A percentile compares a stretch with the other conserved stretches of the same genome.
Evolutionary conservation across 2,329 filamentous ascomycete genomes (phyloP).

Genomic region (Furcasterigmium furcatum): DNA sequence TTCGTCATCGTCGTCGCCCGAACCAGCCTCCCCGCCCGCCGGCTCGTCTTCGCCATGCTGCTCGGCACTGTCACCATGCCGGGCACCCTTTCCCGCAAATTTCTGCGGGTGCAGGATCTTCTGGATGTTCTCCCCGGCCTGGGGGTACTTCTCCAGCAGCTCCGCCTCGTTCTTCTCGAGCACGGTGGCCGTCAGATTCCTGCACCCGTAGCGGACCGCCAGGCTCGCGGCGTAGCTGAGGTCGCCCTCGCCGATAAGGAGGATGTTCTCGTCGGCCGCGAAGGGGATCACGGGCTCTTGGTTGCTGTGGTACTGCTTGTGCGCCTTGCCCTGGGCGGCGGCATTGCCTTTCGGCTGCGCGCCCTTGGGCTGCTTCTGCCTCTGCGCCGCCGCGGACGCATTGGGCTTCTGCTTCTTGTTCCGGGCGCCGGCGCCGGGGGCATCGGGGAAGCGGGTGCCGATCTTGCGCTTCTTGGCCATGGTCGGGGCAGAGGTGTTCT

Average conservation of each 20-base stretch:
- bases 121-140: constrained; percentile 57
- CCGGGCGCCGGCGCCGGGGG: constrained; percentile 9
- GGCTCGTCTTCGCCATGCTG: background rate
- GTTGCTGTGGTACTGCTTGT: constrained; percentile 21
- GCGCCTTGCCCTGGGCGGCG: constrained; percentile 6
- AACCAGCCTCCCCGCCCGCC: no score
- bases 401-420: constrained; percentile 10
- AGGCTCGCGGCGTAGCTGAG: constrained; percentile 73
- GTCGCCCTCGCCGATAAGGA: constrained; percentile 78
- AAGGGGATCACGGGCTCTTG: constrained; percentile 63
- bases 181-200: constrained; percentile 66
- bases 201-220: constrained; percentile 62
- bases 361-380: constrained; percentile 4
- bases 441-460: constrained; percentile 15
- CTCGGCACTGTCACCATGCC: background rate
- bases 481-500: constrained; percentile 18
- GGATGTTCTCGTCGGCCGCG: constrained; percentile 60
- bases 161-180: constrained; percentile 55
- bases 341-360: constrained; percentile 10
- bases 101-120: constrained; percentile 32
- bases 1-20: constrained; percentile 4
- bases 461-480: constrained; percentile 44
- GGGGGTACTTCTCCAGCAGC: constrained; percentile 71
- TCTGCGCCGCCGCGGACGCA: constrained; percentile 3
- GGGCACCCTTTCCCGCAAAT: background rate